A percentile compares a stretch with the other conserved stretches of the same genome.
Conservation (phyloP, 176 grass and related monocot species). For the Typha latifolia region DNA sequence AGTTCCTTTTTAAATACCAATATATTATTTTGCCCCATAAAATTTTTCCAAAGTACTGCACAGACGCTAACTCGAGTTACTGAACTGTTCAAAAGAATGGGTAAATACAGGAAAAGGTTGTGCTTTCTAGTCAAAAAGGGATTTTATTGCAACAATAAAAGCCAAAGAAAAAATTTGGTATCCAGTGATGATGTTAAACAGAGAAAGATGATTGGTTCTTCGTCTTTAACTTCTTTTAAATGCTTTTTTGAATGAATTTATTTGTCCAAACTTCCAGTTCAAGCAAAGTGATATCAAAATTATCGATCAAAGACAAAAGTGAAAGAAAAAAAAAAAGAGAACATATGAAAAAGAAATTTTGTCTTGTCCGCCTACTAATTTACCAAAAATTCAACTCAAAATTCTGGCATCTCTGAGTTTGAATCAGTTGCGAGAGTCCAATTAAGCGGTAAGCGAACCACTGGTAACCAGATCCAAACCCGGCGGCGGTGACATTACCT, state of each 20-base stretch:
- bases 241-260: conserved; percentile 13
- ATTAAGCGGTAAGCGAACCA: background rate
- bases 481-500: background rate
- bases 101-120: no score
- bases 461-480: background rate
- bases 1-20: conserved; percentile 10
- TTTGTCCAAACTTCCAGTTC: conserved; percentile 24
- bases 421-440: background rate
- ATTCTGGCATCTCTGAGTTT: background rate
- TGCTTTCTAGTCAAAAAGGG: no score
- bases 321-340: conserved; percentile 17
- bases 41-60: conserved; percentile 1
- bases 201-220: conserved; percentile 3
- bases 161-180: no score
- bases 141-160: no score
- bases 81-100: background rate
- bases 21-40: conserved; percentile 10
- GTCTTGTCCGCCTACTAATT: conserved; percentile 15
- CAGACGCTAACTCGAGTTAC: background rate
- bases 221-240: background rate
- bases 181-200: background rate
- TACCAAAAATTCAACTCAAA: conserved; percentile 7
- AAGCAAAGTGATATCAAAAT: conserved; percentile 43
- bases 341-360: conserved; percentile 17
- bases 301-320: conserved; percentile 18